Evolutionary conservation across 2,329 filamentous ascomycete species (phyloP), one percentile per base, ranked within the genome.

Genomic region (Cyphellophora attinorum): DNA sequence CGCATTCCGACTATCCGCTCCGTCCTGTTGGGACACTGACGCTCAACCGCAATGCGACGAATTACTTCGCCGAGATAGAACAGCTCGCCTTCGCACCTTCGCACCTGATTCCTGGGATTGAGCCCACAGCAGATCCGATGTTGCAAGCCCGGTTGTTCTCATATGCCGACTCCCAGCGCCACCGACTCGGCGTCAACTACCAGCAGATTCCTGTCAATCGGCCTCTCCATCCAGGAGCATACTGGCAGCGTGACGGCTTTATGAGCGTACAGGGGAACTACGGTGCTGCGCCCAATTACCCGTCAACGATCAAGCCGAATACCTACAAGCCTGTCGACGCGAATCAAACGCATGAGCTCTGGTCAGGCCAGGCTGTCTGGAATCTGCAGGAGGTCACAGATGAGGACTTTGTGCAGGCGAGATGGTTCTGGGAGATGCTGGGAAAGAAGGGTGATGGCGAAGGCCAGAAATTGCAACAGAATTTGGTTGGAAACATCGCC

Each of bases 41-140:
- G 0, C 51, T 76, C 8, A 67, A 72, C 45, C 55, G 57, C 33
- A 74, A 74, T 40, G 51, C 66, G 1, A 53, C 62, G 30, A 79
- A 81, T 52, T 81, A 78, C 56, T 79, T 79, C 45, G 60, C 67
- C 27, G 76, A 82, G 47, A 71, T 80, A 30, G 78, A 83, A 53
- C 76, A 82, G 56, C 70, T 73, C 0, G 72, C 74, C 1, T 83
- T 82, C 49, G 75, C 72, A 0, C 78, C 79, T 0, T 71, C 70
- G 0, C 75, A 71, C 40, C 60, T 82, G 52, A 73, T 80, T 0
- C 76, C 76, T 0, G 79, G 79, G 2, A 64, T 78, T 30, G 75
- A 70, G 34, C 68, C 74, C 0, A 73, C 72, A 0, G 71, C 74
- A 5, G 78, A 83, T 48, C 72, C 74, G 58, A 68, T 78, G 28